A percentile compares a stretch with the other conserved stretches of the same genome.
Evolutionary conservation across 164 flowering plant genomes (phyloP).

Genomic region (Tinospora cordifolia): DNA sequence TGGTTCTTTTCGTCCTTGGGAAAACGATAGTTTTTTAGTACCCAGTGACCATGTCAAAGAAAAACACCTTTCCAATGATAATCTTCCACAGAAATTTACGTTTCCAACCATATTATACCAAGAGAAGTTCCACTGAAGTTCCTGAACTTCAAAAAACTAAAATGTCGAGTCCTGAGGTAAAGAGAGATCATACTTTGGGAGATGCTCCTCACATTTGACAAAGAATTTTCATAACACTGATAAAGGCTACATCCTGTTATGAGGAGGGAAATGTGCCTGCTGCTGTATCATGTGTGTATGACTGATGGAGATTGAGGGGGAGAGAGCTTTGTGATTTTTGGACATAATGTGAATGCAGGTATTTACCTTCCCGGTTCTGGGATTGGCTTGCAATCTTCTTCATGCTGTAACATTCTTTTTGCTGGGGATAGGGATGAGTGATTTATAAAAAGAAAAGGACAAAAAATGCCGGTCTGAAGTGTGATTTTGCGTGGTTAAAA

Average conservation of each 20-base stretch:
- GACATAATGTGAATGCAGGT: background rate
- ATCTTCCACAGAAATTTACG: background rate
- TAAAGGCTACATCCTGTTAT: background rate
- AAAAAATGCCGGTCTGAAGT: background rate
- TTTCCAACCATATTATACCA: background rate
- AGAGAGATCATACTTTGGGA: background rate
- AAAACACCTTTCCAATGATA: background rate
- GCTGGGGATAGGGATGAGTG: too few relatives aligned
- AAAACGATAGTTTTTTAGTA: slow-evolving; percentile 28
- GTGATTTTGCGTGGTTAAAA: background rate
- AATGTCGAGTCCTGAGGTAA: background rate
- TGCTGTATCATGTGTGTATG: background rate
- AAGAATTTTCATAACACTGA: background rate
- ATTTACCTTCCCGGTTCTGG: background rate
- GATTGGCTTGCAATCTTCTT: background rate
- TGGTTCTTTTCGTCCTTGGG: slow-evolving; percentile 57
- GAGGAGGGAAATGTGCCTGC: background rate
- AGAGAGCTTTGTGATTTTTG: background rate
- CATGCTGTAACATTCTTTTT: background rate
- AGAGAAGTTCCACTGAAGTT: background rate
- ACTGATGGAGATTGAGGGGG: background rate
- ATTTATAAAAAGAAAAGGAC: too few relatives aligned
- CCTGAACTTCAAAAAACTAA: background rate
- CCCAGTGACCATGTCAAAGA: background rate
- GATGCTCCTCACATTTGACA: background rate